Conservation (phyloP, 139 green algal species). For the Eudorina sp. region DNA sequence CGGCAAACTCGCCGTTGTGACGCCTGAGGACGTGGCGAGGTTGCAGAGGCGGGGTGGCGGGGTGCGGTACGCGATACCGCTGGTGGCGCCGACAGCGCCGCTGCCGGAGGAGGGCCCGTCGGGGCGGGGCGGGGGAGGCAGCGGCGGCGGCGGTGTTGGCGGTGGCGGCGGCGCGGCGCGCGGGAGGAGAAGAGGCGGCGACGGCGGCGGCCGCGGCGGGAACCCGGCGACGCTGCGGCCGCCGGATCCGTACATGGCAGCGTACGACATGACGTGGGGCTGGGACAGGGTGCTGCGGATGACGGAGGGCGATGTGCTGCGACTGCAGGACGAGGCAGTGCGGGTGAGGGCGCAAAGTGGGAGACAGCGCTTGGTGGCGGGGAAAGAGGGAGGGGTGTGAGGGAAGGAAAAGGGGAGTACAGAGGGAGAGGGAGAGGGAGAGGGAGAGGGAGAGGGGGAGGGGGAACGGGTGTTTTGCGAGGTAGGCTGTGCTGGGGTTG, state of each 20-base stretch:
- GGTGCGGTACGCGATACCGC: slow-evolving; percentile 32
- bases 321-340: not conserved
- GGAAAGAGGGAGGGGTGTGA: too few species aligned
- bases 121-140: not conserved
- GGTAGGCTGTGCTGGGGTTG: too few species aligned
- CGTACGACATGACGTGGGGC: slow-evolving; percentile 39
- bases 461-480: too few species aligned
- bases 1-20: not conserved
- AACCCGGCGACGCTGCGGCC: too few species aligned
- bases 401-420: too few species aligned
- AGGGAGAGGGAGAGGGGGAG: too few species aligned
- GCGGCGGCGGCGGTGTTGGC: not conserved
- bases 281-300: not conserved
- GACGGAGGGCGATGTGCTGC: not conserved
- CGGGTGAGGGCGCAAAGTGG: slow-evolving; percentile 1
- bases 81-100: not conserved
- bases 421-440: too few species aligned
- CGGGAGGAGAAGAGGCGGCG: too few species aligned
- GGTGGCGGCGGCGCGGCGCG: not conserved
- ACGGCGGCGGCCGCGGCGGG: too few species aligned
- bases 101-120: not conserved
- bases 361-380: too few species aligned
- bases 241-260: not conserved
- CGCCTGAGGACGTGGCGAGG: slow-evolving; percentile 12
- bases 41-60: slow-evolving; percentile 18